phyloP scores from a whole-genome alignment of 208 protist genomes.

The Trypanosoma brucei region DNA sequence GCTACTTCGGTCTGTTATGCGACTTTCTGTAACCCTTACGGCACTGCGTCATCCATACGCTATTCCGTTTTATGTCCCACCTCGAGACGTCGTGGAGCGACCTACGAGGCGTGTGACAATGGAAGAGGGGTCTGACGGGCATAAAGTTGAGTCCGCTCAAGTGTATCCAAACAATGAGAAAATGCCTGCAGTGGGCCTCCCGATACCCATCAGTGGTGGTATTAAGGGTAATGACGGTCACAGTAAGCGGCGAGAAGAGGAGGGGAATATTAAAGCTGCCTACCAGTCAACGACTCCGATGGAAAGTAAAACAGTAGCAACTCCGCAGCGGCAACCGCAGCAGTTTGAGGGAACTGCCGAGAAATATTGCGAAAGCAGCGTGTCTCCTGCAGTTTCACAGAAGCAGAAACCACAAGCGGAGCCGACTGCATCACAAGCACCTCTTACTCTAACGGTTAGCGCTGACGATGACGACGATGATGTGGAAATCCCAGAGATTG shows the following conservation, averaged over 20 bases:
- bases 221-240: no score
- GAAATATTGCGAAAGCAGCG: no score
- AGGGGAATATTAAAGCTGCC: no score
- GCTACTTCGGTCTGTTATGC: constrained; percentile 22
- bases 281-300: no score
- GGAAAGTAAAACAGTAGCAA: no score
- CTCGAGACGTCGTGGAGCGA: constrained; percentile 39
- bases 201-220: no score
- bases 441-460: not conserved
- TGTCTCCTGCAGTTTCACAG: no score
- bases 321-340: no score
- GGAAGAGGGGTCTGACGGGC: not conserved
- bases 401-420: not conserved
- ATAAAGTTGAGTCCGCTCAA: not conserved
- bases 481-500: constrained; percentile 54
- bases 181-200: not conserved
- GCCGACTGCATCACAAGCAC: not conserved
- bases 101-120: constrained; percentile 24
- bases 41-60: constrained; percentile 40
- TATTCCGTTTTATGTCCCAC: constrained; percentile 43
- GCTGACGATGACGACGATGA: constrained; percentile 21
- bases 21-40: constrained; percentile 22
- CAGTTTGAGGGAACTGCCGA: no score
- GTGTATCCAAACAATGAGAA: not conserved
- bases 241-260: no score